Conservation (phyloP, 2,329 filamentous ascomycete species). For the Anisogramma anomala region DNA sequence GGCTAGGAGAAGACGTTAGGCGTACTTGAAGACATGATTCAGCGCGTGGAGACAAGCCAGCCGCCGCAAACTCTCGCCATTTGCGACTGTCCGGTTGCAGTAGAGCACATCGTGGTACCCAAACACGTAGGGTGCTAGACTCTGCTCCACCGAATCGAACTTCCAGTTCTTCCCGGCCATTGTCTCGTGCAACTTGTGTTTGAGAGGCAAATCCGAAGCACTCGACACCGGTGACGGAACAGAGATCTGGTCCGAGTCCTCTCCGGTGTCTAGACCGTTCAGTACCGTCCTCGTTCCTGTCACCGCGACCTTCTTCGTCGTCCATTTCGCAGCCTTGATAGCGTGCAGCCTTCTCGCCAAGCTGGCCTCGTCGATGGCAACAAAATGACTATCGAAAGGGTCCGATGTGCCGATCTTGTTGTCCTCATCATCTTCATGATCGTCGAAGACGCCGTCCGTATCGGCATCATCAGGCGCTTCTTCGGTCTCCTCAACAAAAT, state of each 20-base stretch:
- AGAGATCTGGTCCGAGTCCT: slow-evolving; percentile 21
- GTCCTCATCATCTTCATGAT: slow-evolving; percentile 30
- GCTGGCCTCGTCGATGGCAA: slow-evolving; percentile 49
- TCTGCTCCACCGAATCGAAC: slow-evolving; percentile 52
- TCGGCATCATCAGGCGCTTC: slow-evolving; percentile 28
- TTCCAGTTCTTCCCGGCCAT: slow-evolving; percentile 40
- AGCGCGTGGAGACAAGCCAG: slow-evolving; percentile 72
- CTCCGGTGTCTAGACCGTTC: slow-evolving; percentile 32
- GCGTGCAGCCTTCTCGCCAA: slow-evolving; percentile 43
- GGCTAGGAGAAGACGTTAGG: background rate
- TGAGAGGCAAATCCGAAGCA: slow-evolving; percentile 47
- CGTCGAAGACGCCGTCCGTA: slow-evolving; percentile 22
- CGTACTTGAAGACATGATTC: slow-evolving; percentile 81
- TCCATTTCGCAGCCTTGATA: slow-evolving; percentile 39
- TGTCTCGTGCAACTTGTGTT: slow-evolving; percentile 52
- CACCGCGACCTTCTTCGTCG: slow-evolving; percentile 33
- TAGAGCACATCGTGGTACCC: slow-evolving; percentile 73
- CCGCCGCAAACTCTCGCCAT: slow-evolving; percentile 57
- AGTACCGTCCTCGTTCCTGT: slow-evolving; percentile 38
- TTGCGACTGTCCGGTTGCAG: slow-evolving; percentile 57
- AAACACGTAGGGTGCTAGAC: slow-evolving; percentile 62
- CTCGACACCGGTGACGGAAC: slow-evolving; percentile 27
- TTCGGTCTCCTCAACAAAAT: slow-evolving; percentile 35
- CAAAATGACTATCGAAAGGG: slow-evolving; percentile 75
- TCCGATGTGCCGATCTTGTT: slow-evolving; percentile 37